Evolutionary conservation across 139 green algal genomes (phyloP), one percentile per base, ranked within the genome.

Genomic region (Volvox reticuliferus): DNA sequence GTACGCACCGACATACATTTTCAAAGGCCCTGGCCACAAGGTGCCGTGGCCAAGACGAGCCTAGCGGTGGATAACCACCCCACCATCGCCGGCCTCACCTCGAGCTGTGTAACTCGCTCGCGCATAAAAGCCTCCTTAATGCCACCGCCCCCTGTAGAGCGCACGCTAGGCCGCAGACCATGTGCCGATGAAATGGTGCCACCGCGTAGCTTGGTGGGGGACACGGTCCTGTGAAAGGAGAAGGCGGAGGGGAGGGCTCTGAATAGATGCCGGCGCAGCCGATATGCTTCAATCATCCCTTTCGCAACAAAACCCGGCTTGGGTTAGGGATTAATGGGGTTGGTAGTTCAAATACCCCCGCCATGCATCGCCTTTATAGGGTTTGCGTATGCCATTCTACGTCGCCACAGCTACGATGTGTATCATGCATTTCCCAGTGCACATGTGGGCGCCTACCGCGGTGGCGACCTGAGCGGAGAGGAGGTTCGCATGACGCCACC

Each of bases 121-220:
- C 88, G 79, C 84, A 95, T 73, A 92, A 92, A 95, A 0, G 86
- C 91, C 68, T 95, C 94, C 86, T 94, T 91, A 24, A 93, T 69
- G 69, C 90, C 90, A 67, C 79, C 75, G 37, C 69, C 86, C 1
- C 75, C 76, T 18, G 87, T 91, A 13, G 62, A 32, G 22, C 76
- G 61, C 21, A 83, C 76, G 28, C 55, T 78, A 24, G 78, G 36
- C 6, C 78, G 78, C 21, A 84, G 18, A 35, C 36, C 78, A 44
- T 63, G 78, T 26, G 37, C 33, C 78, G 78, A 65, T 44, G 78
- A 13, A 16, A 84, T 32, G 36, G 78, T 63, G 78, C 36, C 78
- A 1, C 78, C 78, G 35, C 37, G 78, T 3, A 33, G 36, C 78
- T 84, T 84, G 20, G 22, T 68, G 12, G 80, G 80, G 26, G 80